Evolutionary conservation across 352 stramenopile species (phyloP).

Genomic region (Saprolegnia diclina): DNA sequence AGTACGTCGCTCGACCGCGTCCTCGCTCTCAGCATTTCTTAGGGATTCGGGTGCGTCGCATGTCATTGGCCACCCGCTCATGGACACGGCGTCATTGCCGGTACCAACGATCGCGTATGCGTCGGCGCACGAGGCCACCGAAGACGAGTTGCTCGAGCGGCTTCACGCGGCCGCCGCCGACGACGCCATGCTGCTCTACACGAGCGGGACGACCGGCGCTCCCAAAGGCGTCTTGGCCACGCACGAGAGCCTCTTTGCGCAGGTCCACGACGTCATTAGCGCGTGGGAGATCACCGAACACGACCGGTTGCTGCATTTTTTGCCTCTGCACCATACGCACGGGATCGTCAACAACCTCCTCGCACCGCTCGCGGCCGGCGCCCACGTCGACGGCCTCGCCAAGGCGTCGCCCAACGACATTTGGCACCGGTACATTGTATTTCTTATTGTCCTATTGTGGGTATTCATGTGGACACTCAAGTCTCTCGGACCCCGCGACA

Average conservation of each 20-base stretch:
- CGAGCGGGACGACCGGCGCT: slow-evolving; percentile 71
- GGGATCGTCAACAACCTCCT: slow-evolving; percentile 87
- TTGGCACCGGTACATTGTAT: not conserved
- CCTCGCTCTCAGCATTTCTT: not conserved
- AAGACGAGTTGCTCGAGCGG: not conserved
- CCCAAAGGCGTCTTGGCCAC: slow-evolving; percentile 84
- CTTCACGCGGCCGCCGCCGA: not conserved
- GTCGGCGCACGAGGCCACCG: not conserved
- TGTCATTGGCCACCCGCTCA: slow-evolving; percentile 12
- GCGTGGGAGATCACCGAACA: slow-evolving; percentile 70
- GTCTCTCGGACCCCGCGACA: not conserved
- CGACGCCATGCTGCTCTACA: slow-evolving; percentile 55
- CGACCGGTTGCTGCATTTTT: slow-evolving; percentile 85
- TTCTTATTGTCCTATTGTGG: not conserved
- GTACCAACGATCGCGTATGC: slow-evolving; percentile 11
- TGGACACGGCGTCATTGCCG: slow-evolving; percentile 15
- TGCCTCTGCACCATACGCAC: slow-evolving; percentile 89
- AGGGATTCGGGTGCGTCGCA: slow-evolving; percentile 24
- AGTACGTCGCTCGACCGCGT: not conserved
- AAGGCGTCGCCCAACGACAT: slow-evolving; percentile 12
- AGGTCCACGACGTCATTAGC: slow-evolving; percentile 77
- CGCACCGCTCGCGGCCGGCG: slow-evolving; percentile 29
- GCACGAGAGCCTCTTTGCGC: slow-evolving; percentile 54
- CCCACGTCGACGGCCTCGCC: slow-evolving; percentile 6
- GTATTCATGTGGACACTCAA: slow-evolving; percentile 31